Evolutionary conservation across 2,329 filamentous ascomycete genomes (phyloP).

Genomic region (Aspergillus neotritici): DNA sequence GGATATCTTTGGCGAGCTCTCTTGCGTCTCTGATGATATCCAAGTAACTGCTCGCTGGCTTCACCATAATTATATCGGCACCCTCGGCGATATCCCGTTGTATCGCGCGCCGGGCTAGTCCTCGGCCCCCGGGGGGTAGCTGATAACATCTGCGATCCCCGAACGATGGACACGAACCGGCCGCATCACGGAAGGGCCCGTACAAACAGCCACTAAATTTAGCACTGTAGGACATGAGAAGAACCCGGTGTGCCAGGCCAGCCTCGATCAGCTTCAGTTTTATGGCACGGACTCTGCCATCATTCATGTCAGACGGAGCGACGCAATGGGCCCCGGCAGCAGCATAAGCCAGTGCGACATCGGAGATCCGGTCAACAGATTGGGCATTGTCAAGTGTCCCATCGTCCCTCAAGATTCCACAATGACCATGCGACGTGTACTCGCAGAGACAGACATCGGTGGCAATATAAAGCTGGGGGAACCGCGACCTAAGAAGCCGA

Average conservation of each 20-base stretch:
- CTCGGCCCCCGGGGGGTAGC: constrained; percentile 84
- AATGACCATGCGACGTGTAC: constrained; percentile 97
- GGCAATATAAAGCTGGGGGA: constrained; percentile 86
- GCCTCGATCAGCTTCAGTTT: constrained; percentile 97
- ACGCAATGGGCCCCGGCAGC: constrained; percentile 93
- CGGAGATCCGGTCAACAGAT: constrained; percentile 88
- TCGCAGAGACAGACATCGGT: constrained; percentile 96
- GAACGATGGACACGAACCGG: constrained; percentile 83
- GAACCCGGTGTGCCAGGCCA: constrained; percentile 81
- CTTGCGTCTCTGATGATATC: constrained; percentile 98
- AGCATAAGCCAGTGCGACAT: constrained; percentile 98
- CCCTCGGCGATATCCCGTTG: constrained; percentile 85
- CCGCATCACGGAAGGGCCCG: constrained; percentile 93
- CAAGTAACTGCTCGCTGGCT: constrained; percentile 90
- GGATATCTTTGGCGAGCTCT: constrained; percentile 84
- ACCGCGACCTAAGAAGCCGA: constrained; percentile 72
- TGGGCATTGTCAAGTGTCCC: constrained; percentile 87
- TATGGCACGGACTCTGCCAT: constrained; percentile 92
- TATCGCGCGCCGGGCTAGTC: constrained; percentile 86
- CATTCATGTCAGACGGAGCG: constrained; percentile 97
- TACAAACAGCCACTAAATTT: constrained; percentile 97
- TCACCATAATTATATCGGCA: constrained; percentile 98
- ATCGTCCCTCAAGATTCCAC: constrained; percentile 89
- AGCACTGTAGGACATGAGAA: constrained; percentile 96
- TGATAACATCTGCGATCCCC: constrained; percentile 97